Evolutionary conservation across 2,329 filamentous ascomycete species (phyloP), one percentile per base, ranked within the genome.

Genomic region (Colletotrichum sp.): DNA sequence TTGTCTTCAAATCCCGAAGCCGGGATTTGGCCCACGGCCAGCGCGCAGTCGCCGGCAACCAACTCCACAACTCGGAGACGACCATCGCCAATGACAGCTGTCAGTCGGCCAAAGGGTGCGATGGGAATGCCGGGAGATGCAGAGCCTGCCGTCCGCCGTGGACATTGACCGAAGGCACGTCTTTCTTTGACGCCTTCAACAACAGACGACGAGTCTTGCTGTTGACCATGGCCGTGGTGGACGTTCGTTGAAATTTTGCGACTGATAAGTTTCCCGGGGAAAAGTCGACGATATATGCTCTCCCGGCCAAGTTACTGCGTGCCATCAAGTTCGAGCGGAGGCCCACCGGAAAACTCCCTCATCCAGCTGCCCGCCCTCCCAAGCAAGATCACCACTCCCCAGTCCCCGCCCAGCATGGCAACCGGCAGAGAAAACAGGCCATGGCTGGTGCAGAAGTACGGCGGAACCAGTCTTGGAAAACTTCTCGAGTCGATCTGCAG

Each of bases 361-460:
- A 15, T 44, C 36, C 36, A 63, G 66, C 60, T 21, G 21, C 30
- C 44, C 28, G 26, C 49, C 44, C 44, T 21, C 26, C 67, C 52
- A 13, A 60, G 24, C 36, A 67, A 62, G 52, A 67, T 36, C 60
- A 28, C 60, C 49, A 30, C 49, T 59, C 30, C 18, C 15, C 60
- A 28, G 28, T 32, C 39, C 52, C 59, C 71, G 60, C 68, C 44
- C 60, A 65, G 34, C 65, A 72, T 76, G 73, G 68, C 76, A 18
- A 66, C 62, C 78, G 86, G 85, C 78, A 79, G 81, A 69, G 81
- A 83, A 62, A 80, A 81, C 63, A 87, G 88, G 78, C 89, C 89
- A 79, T 98, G 96, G 96, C 90, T 98, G 30, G 94, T 98, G 65
- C 96, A 98, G 84, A 98, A 98, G 86, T 98, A 98, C 84, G 96